Percentiles rank a stretch among this genome's conserved stretches.
Conservation (phyloP, 257 asterid genomes). For the Solanum pennellii region DNA sequence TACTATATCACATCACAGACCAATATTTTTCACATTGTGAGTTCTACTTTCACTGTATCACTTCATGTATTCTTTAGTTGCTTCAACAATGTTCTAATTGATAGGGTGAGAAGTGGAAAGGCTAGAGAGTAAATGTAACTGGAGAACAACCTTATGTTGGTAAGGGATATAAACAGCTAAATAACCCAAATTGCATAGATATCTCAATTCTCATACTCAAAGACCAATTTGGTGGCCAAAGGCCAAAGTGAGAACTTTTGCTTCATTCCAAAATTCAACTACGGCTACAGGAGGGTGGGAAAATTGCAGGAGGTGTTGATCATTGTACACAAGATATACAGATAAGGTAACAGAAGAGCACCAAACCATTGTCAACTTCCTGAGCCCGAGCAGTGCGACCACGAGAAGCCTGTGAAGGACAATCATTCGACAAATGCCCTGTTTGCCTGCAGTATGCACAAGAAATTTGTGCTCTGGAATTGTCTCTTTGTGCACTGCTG, state of each 20-base stretch:
- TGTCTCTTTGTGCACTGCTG: slow-evolving; percentile 44
- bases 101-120: neutral
- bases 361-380: slow-evolving; percentile 48
- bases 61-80: neutral
- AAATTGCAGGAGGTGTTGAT: neutral
- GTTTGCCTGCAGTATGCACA: slow-evolving; percentile 48
- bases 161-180: neutral
- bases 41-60: neutral
- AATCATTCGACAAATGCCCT: slow-evolving; percentile 36
- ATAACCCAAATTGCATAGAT: neutral
- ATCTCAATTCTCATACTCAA: neutral
- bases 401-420: slow-evolving; percentile 42
- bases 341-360: neutral
- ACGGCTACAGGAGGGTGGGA: neutral
- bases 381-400: slow-evolving; percentile 29
- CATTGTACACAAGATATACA: neutral
- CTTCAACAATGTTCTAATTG: neutral
- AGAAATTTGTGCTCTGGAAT: slow-evolving; percentile 42
- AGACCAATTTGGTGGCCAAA: neutral
- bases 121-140: neutral
- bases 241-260: neutral
- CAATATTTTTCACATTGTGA: neutral
- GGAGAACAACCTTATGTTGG: neutral
- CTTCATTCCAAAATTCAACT: neutral
- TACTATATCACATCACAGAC: neutral